These are phyloP conservation scores for Dactylella cylindrospora DNA, from an alignment of 2,329 filamentous ascomycete genomes.

Conservation along the genomic window DNA sequence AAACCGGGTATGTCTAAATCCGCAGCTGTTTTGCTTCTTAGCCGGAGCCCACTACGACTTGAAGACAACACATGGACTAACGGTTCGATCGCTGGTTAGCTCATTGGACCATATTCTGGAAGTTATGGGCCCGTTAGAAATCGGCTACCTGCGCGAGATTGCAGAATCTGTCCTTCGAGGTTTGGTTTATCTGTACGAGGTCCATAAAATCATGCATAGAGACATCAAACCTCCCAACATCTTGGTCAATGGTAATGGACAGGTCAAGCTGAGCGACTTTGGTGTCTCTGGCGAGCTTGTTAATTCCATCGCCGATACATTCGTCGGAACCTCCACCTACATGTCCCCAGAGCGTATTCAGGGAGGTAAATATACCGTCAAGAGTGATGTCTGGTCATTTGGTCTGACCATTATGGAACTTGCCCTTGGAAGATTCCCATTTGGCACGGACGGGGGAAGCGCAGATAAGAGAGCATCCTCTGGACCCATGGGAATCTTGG, in stretches of 20 bases:
- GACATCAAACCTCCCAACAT: slow-evolving; percentile 99
- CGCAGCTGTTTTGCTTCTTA: not conserved
- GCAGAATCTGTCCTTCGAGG: slow-evolving; percentile 92
- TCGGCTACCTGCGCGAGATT: slow-evolving; percentile 96
- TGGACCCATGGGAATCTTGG: slow-evolving; percentile 87
- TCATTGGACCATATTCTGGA: slow-evolving; percentile 91
- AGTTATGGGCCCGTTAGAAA: slow-evolving; percentile 89
- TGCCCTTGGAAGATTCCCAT: slow-evolving; percentile 95
- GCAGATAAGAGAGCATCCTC: slow-evolving; percentile 67
- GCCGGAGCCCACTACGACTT: not conserved
- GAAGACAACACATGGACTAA: slow-evolving; percentile 27
- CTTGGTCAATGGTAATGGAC: slow-evolving; percentile 86
- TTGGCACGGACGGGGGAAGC: slow-evolving; percentile 77
- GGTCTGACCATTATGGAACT: slow-evolving; percentile 94
- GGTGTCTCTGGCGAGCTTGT: slow-evolving; percentile 97
- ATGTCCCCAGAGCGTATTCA: slow-evolving; percentile 99
- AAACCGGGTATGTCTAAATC: slow-evolving; percentile 75
- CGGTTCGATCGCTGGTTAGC: slow-evolving; percentile 56
- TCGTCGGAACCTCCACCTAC: slow-evolving; percentile 97
- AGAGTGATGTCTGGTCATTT: slow-evolving; percentile 98
- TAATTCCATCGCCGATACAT: slow-evolving; percentile 97
- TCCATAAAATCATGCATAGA: slow-evolving; percentile 97
- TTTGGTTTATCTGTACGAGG: slow-evolving; percentile 89
- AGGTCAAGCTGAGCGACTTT: slow-evolving; percentile 98
- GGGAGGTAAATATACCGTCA: slow-evolving; percentile 94